Evolutionary conservation across 805 yeast species (phyloP), one percentile per base, ranked within the genome.

Genomic region (Tetrapisispora pingtungensis): DNA sequence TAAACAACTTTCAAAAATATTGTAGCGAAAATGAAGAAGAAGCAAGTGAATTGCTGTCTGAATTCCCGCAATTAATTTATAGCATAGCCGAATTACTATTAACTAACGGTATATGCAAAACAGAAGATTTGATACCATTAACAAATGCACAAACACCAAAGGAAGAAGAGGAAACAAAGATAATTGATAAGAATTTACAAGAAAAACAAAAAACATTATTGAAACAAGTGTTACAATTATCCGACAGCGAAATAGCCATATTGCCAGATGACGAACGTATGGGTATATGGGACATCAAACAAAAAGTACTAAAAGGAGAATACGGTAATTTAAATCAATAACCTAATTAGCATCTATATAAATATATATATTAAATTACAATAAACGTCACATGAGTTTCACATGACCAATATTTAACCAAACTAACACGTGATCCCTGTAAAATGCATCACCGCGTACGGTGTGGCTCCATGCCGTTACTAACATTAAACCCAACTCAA

Each of bases 21-120:
- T 66, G 82, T 3, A 59, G 63, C 3, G 71, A 70, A 24, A 73
- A 80, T 46, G 84, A 85, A 0, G 70, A 69, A 6, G 64, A 78
- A 46, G 78, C 84, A 68, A 73, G 68, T 42, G 73, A 72, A 34
- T 65, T 89, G 30, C 66, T 89, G 15, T 71, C 71, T 24, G 76
- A 76, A 49, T 78, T 80, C 46, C 97, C 97, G 0, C 97, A 90
- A 60, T 68, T 90, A 38, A 67, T 85, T 1, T 87, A 80, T 60
- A 93, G 95, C 0, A 67, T 86, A 26, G 90, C 88, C 2, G 96
- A 89, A 56, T 69, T 80, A 1, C 64, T 86, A 48, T 57, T 81
- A 49, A 65, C 62, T 14, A 59, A 59, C 41, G 61, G 64, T 14
- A 50, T 64, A 22, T 53, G 63, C 20, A 53, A 56, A 30, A 61